Evolutionary conservation across 2,329 filamentous ascomycete genomes (phyloP).

Genomic region (Epichloe sibirici): DNA sequence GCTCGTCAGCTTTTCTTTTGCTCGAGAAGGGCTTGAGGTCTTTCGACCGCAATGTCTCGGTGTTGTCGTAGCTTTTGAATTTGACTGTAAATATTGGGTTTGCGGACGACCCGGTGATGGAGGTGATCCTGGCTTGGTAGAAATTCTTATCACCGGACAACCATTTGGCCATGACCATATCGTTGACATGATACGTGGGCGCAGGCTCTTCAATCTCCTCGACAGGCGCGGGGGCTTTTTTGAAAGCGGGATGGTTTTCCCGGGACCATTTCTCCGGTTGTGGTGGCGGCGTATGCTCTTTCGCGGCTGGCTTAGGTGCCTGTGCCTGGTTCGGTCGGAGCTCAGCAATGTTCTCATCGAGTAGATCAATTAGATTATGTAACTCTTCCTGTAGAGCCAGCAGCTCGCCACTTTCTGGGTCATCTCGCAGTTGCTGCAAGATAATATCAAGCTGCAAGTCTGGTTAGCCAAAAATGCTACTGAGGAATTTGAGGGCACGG

Average conservation of each 20-base stretch:
- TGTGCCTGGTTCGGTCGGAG: constrained; percentile 43
- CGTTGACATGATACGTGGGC: constrained; percentile 69
- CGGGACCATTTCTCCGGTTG: constrained; percentile 64
- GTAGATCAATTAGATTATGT: constrained; percentile 65
- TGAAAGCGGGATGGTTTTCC: constrained; percentile 69
- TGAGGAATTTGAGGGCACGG: not conserved
- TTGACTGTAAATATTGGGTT: constrained; percentile 89
- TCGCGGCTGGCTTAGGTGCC: constrained; percentile 31
- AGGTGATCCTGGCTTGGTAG: constrained; percentile 86
- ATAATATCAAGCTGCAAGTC: constrained; percentile 60
- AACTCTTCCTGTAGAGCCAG: constrained; percentile 68
- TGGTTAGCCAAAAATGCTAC: constrained; percentile 8
- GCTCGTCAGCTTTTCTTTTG: constrained; percentile 80
- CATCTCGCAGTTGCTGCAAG: constrained; percentile 60
- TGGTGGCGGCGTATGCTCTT: constrained; percentile 32
- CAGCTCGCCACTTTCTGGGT: constrained; percentile 70
- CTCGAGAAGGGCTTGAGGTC: constrained; percentile 72
- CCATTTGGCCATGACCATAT: constrained; percentile 85
- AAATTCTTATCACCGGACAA: constrained; percentile 76
- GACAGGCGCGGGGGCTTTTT: constrained; percentile 31
- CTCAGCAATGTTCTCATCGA: constrained; percentile 71
- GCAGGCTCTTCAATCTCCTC: constrained; percentile 43
- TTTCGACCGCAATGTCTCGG: constrained; percentile 67
- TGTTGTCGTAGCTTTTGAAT: constrained; percentile 82
- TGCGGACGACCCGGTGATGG: constrained; percentile 82